Conservation (phyloP, 1,284 basidiomycete species). For the Laetiporus sulphureus region DNA sequence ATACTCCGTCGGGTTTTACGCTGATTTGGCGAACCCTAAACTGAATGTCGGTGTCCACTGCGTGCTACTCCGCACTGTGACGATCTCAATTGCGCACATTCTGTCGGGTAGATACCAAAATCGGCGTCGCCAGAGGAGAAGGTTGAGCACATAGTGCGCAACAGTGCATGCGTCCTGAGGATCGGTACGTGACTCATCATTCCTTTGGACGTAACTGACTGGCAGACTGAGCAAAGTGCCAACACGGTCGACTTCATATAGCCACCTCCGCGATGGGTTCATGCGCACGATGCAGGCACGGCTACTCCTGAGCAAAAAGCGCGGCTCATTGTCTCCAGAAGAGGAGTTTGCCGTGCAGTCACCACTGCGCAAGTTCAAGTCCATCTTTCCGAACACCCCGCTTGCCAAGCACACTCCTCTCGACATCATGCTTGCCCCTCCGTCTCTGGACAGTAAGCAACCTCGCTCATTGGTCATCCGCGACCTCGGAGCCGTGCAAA, state of each 20-base stretch:
- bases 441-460: constrained; percentile 32
- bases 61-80: constrained; percentile 16
- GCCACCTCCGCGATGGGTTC: constrained; percentile 83
- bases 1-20: constrained; percentile 84
- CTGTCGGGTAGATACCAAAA: constrained; percentile 35
- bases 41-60: no score
- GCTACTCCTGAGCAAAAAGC: constrained; percentile 46
- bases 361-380: constrained; percentile 66
- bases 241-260: constrained; percentile 73
- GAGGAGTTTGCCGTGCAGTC: constrained; percentile 50
- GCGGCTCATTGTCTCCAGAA: constrained; percentile 47
- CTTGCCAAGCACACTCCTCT: constrained; percentile 59
- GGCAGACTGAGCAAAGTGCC: constrained; percentile 51
- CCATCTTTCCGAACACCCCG: constrained; percentile 66
- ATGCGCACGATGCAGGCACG: constrained; percentile 69
- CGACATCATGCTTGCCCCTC: constrained; percentile 61
- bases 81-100: no score
- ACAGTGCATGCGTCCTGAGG: constrained; percentile 66
- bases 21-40: constrained; percentile 59
- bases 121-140: constrained; percentile 60
- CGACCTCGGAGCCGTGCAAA: constrained; percentile 65
- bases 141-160: constrained; percentile 59
- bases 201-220: neutral
- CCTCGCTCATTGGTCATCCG: constrained; percentile 58
- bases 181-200: constrained; percentile 37